These are phyloP conservation scores for Neoconidiobolus thromboides DNA, from an alignment of 371 early-diverging fungal species.

Conservation along the genomic window DNA sequence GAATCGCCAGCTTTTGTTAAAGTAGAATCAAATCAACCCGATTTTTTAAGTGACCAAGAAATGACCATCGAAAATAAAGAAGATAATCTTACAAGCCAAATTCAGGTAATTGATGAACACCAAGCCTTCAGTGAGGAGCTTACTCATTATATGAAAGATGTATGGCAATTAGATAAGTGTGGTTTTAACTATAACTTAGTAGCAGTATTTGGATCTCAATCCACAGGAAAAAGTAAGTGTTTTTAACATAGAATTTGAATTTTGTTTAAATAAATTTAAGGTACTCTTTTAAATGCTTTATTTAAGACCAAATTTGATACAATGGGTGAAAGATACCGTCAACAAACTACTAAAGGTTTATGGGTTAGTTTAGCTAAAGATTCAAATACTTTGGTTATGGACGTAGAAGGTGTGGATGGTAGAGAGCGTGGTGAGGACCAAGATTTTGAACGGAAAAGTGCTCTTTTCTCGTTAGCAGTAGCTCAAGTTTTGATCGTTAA, in stretches of 20 bases:
- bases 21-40: no score
- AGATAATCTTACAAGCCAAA: neutral
- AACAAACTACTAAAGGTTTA: constrained; percentile 93
- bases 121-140: constrained; percentile 30
- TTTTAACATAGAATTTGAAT: neutral
- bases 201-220: constrained; percentile 96
- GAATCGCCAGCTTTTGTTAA: no score
- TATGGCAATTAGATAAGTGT: constrained; percentile 62
- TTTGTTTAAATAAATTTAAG: constrained; percentile 16
- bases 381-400: constrained; percentile 78
- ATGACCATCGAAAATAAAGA: no score
- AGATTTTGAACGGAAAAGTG: constrained; percentile 95
- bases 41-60: no score
- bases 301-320: constrained; percentile 89
- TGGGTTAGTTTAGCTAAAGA: constrained; percentile 79
- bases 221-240: constrained; percentile 86
- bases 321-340: constrained; percentile 66
- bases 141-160: constrained; percentile 43
- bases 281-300: constrained; percentile 83
- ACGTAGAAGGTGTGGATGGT: constrained; percentile 98
- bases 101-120: constrained; percentile 9
- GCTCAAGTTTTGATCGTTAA: constrained; percentile 91
- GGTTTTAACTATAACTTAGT: constrained; percentile 93
- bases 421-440: constrained; percentile 96
- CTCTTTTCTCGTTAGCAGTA: constrained; percentile 89